A percentile compares a stretch with the other conserved stretches of the same genome.
These are phyloP conservation scores for Jacaranda copaia DNA, from an alignment of 257 asterid genomes.

Conservation along the genomic window DNA sequence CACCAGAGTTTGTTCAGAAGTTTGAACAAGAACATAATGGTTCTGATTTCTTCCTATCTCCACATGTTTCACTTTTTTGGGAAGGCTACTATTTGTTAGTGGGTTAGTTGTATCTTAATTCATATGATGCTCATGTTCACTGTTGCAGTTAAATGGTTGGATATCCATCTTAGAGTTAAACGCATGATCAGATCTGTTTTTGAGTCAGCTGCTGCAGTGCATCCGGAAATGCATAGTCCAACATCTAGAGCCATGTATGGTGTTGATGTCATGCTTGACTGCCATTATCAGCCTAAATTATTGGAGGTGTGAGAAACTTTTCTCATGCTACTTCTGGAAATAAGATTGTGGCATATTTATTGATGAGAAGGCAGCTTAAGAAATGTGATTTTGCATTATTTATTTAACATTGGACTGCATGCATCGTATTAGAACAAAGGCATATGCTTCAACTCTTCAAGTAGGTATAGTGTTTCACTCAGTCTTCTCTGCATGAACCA, in stretches of 20 bases:
- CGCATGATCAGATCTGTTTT: conserved; percentile 83
- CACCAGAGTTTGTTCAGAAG: conserved; percentile 79
- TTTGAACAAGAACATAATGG: conserved; percentile 92
- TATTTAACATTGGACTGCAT: not conserved
- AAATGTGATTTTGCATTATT: not conserved
- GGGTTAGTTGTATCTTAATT: conserved; percentile 5
- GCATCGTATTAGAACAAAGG: not conserved
- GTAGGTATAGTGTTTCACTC: not conserved
- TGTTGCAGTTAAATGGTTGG: conserved; percentile 88
- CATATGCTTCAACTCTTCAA: not conserved
- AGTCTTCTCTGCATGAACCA: not conserved
- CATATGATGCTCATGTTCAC: conserved; percentile 18
- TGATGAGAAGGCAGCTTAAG: conserved; percentile 6
- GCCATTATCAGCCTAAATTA: conserved; percentile 75
- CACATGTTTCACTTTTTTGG: conserved; percentile 26
- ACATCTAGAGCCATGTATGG: conserved; percentile 96
- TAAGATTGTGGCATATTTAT: conserved; percentile 9
- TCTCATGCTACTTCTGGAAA: not conserved
- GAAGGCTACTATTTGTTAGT: not conserved
- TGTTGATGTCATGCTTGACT: conserved; percentile 92
- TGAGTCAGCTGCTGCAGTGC: conserved; percentile 84
- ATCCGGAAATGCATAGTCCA: conserved; percentile 91
- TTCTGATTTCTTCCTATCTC: conserved; percentile 40
- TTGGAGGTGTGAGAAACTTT: conserved; percentile 76
- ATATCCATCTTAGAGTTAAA: conserved; percentile 76